Percentiles rank a stretch among this genome's conserved stretches.
Conservation (phyloP, 164 flowering plant genomes). For the Vitis rotundifolia region DNA sequence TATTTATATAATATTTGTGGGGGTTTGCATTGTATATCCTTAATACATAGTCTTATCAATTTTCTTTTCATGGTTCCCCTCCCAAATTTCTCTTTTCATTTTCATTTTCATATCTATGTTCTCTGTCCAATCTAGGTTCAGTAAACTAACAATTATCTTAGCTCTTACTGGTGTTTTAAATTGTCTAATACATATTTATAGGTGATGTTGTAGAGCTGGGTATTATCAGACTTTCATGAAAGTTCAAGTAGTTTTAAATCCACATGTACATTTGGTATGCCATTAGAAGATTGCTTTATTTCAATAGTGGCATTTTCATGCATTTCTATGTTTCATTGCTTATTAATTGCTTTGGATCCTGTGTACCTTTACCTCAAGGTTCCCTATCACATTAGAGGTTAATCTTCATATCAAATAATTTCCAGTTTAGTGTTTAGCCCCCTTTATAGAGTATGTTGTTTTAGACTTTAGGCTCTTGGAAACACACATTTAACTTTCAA, state of each 20-base stretch:
- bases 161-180: too few relatives aligned
- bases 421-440: slow-evolving; percentile 98
- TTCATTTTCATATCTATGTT: too few relatives aligned
- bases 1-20: too few relatives aligned
- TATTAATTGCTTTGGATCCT: slow-evolving; percentile 11
- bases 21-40: too few relatives aligned
- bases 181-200: too few relatives aligned
- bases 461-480: neutral
- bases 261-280: slow-evolving; percentile 87
- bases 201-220: slow-evolving; percentile 91
- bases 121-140: too few relatives aligned
- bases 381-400: slow-evolving; percentile 85
- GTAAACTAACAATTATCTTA: too few relatives aligned
- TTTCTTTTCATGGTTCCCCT: too few relatives aligned
- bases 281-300: neutral
- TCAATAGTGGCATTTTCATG: too few relatives aligned
- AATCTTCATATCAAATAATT: slow-evolving; percentile 86
- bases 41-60: too few relatives aligned
- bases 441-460: slow-evolving; percentile 78
- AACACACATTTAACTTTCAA: too few relatives aligned
- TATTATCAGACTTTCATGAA: slow-evolving; percentile 70
- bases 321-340: neutral
- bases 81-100: too few relatives aligned
- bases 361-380: slow-evolving; percentile 45
- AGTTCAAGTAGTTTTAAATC: slow-evolving; percentile 63